Percentiles rank a stretch among this genome's conserved stretches.
Evolutionary conservation across 305 asterid species (phyloP).

Genomic region (Ajuga reptans): DNA sequence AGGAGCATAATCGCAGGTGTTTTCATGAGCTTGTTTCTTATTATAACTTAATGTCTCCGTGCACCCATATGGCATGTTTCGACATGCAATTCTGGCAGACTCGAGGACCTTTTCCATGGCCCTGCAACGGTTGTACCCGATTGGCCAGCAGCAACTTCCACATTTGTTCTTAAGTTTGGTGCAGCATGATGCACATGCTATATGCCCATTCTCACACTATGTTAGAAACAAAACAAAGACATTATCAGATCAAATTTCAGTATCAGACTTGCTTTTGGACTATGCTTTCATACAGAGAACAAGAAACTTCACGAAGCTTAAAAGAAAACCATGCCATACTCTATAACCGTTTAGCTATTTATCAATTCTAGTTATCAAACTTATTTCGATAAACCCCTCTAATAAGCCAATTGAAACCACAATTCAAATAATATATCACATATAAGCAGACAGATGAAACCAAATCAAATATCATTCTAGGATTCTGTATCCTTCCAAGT

Average conservation of each 20-base stretch:
- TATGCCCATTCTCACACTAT: constrained; percentile 65
- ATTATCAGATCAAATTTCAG: constrained; percentile 5
- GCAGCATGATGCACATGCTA: constrained; percentile 70
- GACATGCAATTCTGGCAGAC: constrained; percentile 40
- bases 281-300: background rate
- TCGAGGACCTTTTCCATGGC: constrained; percentile 69
- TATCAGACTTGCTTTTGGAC: background rate
- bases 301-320: background rate
- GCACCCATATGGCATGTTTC: constrained; percentile 50
- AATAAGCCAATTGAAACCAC: background rate
- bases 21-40: constrained; percentile 34
- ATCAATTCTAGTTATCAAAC: background rate
- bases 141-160: constrained; percentile 50
- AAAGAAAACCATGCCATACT: background rate
- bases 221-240: constrained; percentile 14
- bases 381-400: background rate
- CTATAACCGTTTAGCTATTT: background rate
- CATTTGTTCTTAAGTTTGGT: constrained; percentile 42
- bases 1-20: constrained; percentile 32
- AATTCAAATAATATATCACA: background rate
- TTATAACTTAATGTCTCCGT: constrained; percentile 29
- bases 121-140: constrained; percentile 63
- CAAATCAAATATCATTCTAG: background rate
- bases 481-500: background rate
- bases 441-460: background rate